A percentile compares a stretch with the other conserved stretches of the same genome.
Evolutionary conservation across 2,329 filamentous ascomycete species (phyloP).

Genomic region (Ceratocystis cubensis): DNA sequence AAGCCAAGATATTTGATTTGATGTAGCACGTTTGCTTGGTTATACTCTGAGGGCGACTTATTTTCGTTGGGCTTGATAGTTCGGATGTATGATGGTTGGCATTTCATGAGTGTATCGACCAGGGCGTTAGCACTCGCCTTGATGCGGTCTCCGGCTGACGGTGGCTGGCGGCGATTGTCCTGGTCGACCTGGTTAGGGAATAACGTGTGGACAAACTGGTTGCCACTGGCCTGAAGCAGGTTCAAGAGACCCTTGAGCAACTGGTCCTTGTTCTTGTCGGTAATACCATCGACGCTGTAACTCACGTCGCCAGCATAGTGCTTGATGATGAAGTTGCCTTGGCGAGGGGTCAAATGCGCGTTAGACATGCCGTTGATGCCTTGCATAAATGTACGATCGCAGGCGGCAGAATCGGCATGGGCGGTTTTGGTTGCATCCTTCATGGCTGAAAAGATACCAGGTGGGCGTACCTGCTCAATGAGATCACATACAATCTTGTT

Average conservation of each 20-base stretch:
- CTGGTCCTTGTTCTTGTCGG: conserved; percentile 98
- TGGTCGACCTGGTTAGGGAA: conserved; percentile 92
- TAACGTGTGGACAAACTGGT: conserved; percentile 71
- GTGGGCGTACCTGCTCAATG: conserved; percentile 82
- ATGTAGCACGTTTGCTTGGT: conserved; percentile 81
- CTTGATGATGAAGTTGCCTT: conserved; percentile 96
- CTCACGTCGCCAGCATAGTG: conserved; percentile 96
- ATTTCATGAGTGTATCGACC: conserved; percentile 92
- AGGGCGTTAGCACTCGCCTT: conserved; percentile 88
- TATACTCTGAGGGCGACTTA: conserved; percentile 90
- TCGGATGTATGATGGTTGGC: conserved; percentile 91
- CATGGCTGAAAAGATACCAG: conserved; percentile 85
- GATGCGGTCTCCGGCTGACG: conserved; percentile 92
- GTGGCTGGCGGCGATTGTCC: conserved; percentile 86
- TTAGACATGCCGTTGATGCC: conserved; percentile 84
- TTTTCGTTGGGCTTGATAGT: conserved; percentile 99
- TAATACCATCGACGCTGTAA: conserved; percentile 92
- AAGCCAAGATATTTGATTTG: conserved; percentile 98
- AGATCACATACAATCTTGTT: conserved; percentile 98
- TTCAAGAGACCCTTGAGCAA: conserved; percentile 86
- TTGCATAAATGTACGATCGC: conserved; percentile 91
- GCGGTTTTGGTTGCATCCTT: conserved; percentile 99
- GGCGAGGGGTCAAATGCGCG: conserved; percentile 77
- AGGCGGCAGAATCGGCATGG: conserved; percentile 85
- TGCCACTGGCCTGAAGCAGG: conserved; percentile 70